Conservation (phyloP, 768 basidiomycete genomes). For the Psilocybe azurescens region DNA sequence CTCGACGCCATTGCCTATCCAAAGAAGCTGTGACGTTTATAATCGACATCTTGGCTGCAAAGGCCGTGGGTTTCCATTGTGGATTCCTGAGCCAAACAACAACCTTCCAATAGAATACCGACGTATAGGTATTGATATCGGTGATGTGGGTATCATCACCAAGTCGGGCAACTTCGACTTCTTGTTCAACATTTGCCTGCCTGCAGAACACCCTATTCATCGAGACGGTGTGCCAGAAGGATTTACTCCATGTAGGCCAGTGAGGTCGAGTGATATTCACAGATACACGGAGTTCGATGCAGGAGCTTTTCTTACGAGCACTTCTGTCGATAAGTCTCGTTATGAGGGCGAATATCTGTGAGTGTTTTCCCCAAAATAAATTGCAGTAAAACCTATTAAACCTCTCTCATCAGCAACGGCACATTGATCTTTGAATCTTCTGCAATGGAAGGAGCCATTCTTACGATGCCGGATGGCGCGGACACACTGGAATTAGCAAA, state of each 20-base stretch:
- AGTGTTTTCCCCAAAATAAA: background rate
- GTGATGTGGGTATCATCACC: conserved; percentile 22
- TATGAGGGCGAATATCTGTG: background rate
- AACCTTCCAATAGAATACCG: conserved; percentile 15
- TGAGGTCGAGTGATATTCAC: background rate
- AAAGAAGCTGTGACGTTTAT: conserved; percentile 15
- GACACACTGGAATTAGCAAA: background rate
- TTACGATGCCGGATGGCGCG: background rate
- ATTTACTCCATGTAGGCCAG: background rate
- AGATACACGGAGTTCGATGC: background rate
- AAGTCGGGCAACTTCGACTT: conserved; percentile 17
- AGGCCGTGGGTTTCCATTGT: conserved; percentile 18
- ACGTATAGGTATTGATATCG: conserved; percentile 16
- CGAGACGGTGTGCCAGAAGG: conserved; percentile 15
- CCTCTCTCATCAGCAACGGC: background rate
- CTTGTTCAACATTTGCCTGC: conserved; percentile 23
- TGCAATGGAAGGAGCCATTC: background rate
- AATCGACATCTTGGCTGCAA: conserved; percentile 8
- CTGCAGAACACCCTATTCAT: conserved; percentile 18
- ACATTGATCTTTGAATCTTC: background rate
- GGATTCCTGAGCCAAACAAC: conserved; percentile 16
- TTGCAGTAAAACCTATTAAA: background rate
- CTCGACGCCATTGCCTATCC: background rate
- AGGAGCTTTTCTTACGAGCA: background rate
- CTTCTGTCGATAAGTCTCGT: background rate